Evolutionary conservation across 179 eudicot species (phyloP), one percentile per base, ranked within the genome.

Genomic region (Corrigiola litoralis): DNA sequence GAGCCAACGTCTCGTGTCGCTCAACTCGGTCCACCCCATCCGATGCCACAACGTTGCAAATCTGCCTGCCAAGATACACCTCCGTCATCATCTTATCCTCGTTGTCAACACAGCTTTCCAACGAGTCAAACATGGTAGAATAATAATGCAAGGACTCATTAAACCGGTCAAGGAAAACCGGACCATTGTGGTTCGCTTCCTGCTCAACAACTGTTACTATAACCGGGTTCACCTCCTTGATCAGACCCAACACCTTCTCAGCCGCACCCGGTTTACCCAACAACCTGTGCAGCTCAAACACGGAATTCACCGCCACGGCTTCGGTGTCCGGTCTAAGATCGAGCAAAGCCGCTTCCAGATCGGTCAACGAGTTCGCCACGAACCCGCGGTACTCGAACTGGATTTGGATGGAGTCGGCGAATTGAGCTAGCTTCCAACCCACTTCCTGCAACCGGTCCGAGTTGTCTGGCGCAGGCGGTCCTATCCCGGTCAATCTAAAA

Each of bases 11-110:
- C 79, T 92, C 98, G 69, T 92, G 98, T 27, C 98, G 58, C 79
- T 92, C 98, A 2, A 87, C 82, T 42, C 98, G 69, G 23, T 92
- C 95, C 4, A 56, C 16, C 2, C 98, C 98, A 37, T 92, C 98
- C 24, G 90, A 85, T 0, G 98, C 90, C 76, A 92, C 95, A 62
- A 92, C 89, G 82, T 92, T 90, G 71, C 95, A 85, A 20, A 92
- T 90, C 82, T 92, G 98, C 58, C 87, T 51, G 27, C 96, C 98
- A 3, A 92, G 20, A 23, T 87, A 92, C 24, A 82, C 78, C 80
- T 90, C 98, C 20, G 96, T 78, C 98, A 92, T 89, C 79, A 77
- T 58, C 72, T 85, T 56, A 57, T 90, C 89, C 27, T 87, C 80
- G 47, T 63, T 58, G 51, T 71, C 67, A 0, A 54, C 75, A 28